These are phyloP conservation scores for Phytophthora sansomeana DNA, from an alignment of 352 stramenopile genomes.

Conservation along the genomic window DNA sequence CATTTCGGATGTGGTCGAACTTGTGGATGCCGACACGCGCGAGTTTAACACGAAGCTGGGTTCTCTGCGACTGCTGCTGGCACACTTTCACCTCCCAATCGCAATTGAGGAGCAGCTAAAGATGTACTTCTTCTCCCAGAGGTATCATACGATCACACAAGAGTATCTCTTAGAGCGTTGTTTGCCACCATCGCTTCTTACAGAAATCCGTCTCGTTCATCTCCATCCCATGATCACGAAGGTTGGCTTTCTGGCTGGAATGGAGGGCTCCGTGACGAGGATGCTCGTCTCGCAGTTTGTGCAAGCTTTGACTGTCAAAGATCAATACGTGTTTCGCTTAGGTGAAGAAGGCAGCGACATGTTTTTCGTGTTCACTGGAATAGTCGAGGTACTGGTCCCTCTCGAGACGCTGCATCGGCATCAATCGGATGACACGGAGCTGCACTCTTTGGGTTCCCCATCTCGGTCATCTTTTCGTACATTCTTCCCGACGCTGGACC, in stretches of 20 bases:
- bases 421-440: slow-evolving; percentile 40
- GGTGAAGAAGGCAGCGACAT: slow-evolving; percentile 63
- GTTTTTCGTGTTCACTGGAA: slow-evolving; percentile 69
- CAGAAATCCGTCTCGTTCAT: slow-evolving; percentile 63
- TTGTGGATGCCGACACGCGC: slow-evolving; percentile 58
- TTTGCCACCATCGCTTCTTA: slow-evolving; percentile 59
- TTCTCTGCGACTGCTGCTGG: slow-evolving; percentile 59
- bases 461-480: slow-evolving; percentile 30
- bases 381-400: slow-evolving; percentile 58
- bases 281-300: slow-evolving; percentile 55
- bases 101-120: slow-evolving; percentile 65
- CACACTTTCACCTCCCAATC: slow-evolving; percentile 57
- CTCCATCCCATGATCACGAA: slow-evolving; percentile 68
- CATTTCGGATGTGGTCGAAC: slow-evolving; percentile 61
- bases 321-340: slow-evolving; percentile 55
- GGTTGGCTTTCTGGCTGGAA: slow-evolving; percentile 58
- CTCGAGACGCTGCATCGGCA: slow-evolving; percentile 37
- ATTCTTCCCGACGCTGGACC: slow-evolving; percentile 26
- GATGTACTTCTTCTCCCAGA: slow-evolving; percentile 74
- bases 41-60: slow-evolving; percentile 68
- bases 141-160: slow-evolving; percentile 68
- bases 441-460: slow-evolving; percentile 14
- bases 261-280: slow-evolving; percentile 39
- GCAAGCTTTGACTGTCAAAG: slow-evolving; percentile 54
- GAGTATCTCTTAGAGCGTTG: slow-evolving; percentile 59